Conservation (phyloP, 352 stramenopile genomes). For the Globisporangium uncinulatum region DNA sequence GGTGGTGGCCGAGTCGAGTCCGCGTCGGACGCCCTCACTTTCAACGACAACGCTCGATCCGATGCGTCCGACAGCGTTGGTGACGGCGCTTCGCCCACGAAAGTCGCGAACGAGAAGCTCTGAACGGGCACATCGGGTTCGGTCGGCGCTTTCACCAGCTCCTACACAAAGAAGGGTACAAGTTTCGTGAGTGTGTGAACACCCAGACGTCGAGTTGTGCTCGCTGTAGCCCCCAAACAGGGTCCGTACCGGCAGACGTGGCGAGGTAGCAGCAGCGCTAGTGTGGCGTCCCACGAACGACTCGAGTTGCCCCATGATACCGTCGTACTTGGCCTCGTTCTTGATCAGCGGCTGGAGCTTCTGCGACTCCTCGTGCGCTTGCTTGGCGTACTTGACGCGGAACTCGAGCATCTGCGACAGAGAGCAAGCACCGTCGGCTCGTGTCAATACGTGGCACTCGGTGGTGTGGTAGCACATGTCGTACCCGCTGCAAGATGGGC, state of each 20-base stretch:
- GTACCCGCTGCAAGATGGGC: constrained; percentile 52
- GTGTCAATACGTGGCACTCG: no score
- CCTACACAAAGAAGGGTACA: not conserved
- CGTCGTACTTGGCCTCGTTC: constrained; percentile 30
- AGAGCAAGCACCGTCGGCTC: no score
- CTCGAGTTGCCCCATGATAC: constrained; percentile 38
- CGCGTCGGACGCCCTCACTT: not conserved
- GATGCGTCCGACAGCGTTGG: constrained; percentile 3
- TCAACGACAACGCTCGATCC: not conserved
- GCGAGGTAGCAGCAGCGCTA: not conserved
- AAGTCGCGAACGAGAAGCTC: constrained; percentile 59
- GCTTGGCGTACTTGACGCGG: constrained; percentile 50
- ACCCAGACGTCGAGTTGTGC: no score
- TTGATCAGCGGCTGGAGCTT: constrained; percentile 46
- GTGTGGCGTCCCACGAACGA: constrained; percentile 24
- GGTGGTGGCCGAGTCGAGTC: constrained; percentile 3
- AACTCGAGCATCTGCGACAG: constrained; percentile 45
- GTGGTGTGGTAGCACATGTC: no score
- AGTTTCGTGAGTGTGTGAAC: no score
- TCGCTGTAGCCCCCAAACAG: no score
- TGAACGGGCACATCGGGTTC: constrained; percentile 23
- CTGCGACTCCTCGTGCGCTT: constrained; percentile 44
- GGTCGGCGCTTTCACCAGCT: not conserved
- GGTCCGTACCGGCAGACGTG: no score
- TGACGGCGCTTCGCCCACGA: constrained; percentile 35